A percentile compares a stretch with the other conserved stretches of the same genome.
These are phyloP conservation scores for Oryza brachyantha DNA, from an alignment of 176 grass and related monocot species.

Conservation along the genomic window DNA sequence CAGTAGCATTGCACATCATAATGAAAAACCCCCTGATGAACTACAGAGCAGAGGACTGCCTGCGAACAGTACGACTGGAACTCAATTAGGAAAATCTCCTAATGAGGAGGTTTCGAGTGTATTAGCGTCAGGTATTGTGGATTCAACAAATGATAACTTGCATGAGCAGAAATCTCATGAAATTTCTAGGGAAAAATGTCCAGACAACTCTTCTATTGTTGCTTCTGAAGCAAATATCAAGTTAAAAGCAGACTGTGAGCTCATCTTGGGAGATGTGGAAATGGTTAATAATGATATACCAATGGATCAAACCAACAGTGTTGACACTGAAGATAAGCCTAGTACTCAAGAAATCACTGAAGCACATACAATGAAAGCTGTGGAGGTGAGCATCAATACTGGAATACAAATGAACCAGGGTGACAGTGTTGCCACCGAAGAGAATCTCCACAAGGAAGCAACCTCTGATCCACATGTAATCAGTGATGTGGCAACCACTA, in stretches of 20 bases:
- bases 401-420: slow-evolving; percentile 28
- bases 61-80: not conserved
- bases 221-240: slow-evolving; percentile 24
- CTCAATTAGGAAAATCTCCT: slow-evolving; percentile 17
- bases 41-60: slow-evolving; percentile 12
- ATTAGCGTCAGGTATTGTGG: slow-evolving; percentile 16
- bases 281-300: slow-evolving; percentile 18
- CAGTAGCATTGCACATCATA: slow-evolving; percentile 21
- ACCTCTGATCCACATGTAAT: slow-evolving; percentile 19
- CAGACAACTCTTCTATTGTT: slow-evolving; percentile 20
- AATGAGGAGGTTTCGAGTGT: slow-evolving; percentile 28
- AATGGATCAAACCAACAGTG: slow-evolving; percentile 15
- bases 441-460: slow-evolving; percentile 30
- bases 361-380: slow-evolving; percentile 10
- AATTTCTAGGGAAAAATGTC: slow-evolving; percentile 10
- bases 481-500: slow-evolving; percentile 15
- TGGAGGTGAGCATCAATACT: not conserved
- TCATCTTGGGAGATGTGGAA: slow-evolving; percentile 20
- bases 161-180: slow-evolving; percentile 16
- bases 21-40: not conserved
- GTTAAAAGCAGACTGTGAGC: slow-evolving; percentile 27
- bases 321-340: slow-evolving; percentile 30
- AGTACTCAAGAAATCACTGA: not conserved
- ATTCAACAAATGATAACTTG: slow-evolving; percentile 25
- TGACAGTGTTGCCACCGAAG: slow-evolving; percentile 4